Percentiles rank a stretch among this genome's conserved stretches.
These are phyloP conservation scores for Penicillium nucicola DNA, from an alignment of 495 filamentous ascomycete species.

Conservation along the genomic window DNA sequence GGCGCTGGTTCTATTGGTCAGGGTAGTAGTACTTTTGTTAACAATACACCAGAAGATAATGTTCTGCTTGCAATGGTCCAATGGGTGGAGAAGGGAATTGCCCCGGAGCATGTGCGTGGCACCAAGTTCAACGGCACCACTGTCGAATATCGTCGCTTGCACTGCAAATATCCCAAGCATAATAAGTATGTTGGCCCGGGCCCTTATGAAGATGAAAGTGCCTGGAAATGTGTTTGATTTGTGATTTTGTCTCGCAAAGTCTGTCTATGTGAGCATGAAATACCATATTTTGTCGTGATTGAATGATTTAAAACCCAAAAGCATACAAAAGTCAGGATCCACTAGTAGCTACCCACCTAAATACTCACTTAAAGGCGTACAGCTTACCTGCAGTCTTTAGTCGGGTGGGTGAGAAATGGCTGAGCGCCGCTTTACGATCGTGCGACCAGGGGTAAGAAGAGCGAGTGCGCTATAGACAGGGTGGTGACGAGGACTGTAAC, in stretches of 20 bases:
- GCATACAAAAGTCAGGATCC: no score
- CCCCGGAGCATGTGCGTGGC: constrained; percentile 52
- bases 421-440: not conserved
- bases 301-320: no score
- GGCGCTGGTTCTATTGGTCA: constrained; percentile 56
- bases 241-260: no score
- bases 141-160: constrained; percentile 38
- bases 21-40: constrained; percentile 23
- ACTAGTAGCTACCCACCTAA: no score
- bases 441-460: not conserved
- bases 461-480: not conserved
- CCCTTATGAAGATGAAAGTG: constrained; percentile 36
- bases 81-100: constrained; percentile 59
- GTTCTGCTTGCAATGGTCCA: constrained; percentile 54
- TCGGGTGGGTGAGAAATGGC: not conserved
- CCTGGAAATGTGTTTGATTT: constrained; percentile 34
- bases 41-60: constrained; percentile 34
- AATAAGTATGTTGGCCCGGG: constrained; percentile 38
- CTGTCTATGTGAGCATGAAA: no score
- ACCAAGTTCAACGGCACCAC: constrained; percentile 48
- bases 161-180: constrained; percentile 37
- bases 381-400: not conserved
- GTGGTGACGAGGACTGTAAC: no score
- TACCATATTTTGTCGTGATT: no score
- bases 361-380: not conserved